Percentiles rank a stretch among this genome's conserved stretches.
Evolutionary conservation across 2,329 filamentous ascomycete species (phyloP).

Genomic region (Fonsecaea pedrosoi): DNA sequence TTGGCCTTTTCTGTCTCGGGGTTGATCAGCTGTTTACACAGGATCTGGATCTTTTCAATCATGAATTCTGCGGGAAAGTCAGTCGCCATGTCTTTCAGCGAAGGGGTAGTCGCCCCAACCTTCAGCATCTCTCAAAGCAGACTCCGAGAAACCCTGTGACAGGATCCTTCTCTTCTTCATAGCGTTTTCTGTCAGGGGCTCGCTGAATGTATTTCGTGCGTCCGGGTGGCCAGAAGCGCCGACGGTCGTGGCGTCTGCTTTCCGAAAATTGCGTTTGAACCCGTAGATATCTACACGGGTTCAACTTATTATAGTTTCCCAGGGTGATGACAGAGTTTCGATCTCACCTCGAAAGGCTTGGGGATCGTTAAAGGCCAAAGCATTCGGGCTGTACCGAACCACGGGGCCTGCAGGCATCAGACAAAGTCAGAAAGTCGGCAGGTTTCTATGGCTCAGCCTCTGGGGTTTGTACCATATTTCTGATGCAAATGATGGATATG

Average conservation of each 20-base stretch:
- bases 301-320: not conserved
- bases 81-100: not conserved
- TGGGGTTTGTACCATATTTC: slow-evolving; percentile 42
- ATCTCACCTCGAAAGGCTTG: slow-evolving; percentile 38
- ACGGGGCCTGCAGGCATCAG: not conserved
- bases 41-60: slow-evolving; percentile 26
- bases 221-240: slow-evolving; percentile 27
- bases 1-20: slow-evolving; percentile 32
- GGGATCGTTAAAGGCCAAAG: slow-evolving; percentile 45
- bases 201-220: slow-evolving; percentile 1
- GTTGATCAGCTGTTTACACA: slow-evolving; percentile 21
- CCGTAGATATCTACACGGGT: slow-evolving; percentile 9
- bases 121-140: slow-evolving; percentile 38
- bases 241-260: slow-evolving; percentile 33
- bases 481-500: slow-evolving; percentile 43
- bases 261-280: slow-evolving; percentile 3
- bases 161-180: slow-evolving; percentile 32
- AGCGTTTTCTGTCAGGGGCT: not conserved
- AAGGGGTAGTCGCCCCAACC: not conserved
- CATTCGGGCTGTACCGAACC: slow-evolving; percentile 24
- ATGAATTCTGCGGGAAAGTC: slow-evolving; percentile 20
- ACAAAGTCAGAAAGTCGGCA: not conserved
- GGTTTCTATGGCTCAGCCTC: not conserved
- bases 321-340: not conserved
- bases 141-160: slow-evolving; percentile 44